Percentiles rank a stretch among this genome's conserved stretches.
These are phyloP conservation scores for Ophiostoma triangulosporum DNA, from an alignment of 2,329 filamentous ascomycete genomes.

Conservation along the genomic window DNA sequence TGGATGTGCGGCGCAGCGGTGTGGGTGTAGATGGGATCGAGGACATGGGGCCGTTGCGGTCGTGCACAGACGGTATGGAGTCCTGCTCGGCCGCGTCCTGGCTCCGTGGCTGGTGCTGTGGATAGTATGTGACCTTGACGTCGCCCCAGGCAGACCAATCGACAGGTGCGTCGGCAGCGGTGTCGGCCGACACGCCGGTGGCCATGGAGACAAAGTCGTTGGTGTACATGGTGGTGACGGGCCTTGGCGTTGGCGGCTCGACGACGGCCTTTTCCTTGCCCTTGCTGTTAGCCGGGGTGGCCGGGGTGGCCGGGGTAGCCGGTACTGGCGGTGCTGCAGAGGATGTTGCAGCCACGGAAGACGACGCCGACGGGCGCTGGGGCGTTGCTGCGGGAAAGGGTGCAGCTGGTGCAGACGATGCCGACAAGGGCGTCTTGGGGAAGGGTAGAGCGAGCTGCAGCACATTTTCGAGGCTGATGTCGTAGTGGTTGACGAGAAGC, in stretches of 20 bases:
- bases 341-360: neutral
- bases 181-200: slow-evolving; percentile 26
- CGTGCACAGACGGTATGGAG: neutral
- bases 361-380: neutral
- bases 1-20: slow-evolving; percentile 56
- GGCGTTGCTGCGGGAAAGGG: slow-evolving; percentile 1
- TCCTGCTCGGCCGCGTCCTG: slow-evolving; percentile 14
- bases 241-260: slow-evolving; percentile 23
- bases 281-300: slow-evolving; percentile 35
- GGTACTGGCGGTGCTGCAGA: neutral
- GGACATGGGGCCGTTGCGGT: slow-evolving; percentile 17
- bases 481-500: slow-evolving; percentile 73
- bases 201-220: slow-evolving; percentile 71
- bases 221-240: slow-evolving; percentile 52
- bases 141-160: slow-evolving; percentile 69
- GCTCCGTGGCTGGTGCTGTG: slow-evolving; percentile 20
- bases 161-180: slow-evolving; percentile 10
- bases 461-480: slow-evolving; percentile 65
- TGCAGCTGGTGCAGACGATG: slow-evolving; percentile 25
- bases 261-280: slow-evolving; percentile 55
- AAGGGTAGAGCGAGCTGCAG: slow-evolving; percentile 76
- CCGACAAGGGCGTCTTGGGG: slow-evolving; percentile 51
- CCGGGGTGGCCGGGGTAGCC: slow-evolving; percentile 41
- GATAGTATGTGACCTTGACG: slow-evolving; percentile 71
- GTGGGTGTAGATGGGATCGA: slow-evolving; percentile 58